These are phyloP conservation scores for Candida namnaoensis DNA, from an alignment of 805 yeast species.

Conservation along the genomic window DNA sequence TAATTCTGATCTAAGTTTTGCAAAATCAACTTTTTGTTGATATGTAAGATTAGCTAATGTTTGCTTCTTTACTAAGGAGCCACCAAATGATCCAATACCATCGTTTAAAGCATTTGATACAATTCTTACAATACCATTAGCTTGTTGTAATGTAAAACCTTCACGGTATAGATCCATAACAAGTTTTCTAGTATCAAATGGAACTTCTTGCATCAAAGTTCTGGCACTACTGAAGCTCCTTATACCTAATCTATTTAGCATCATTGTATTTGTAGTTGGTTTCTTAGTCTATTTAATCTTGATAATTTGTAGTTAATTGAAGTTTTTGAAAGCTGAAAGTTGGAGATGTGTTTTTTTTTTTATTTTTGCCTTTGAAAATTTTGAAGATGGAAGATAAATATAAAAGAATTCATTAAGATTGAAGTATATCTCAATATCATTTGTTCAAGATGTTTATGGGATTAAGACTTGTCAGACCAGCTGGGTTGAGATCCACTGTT, in stretches of 20 bases:
- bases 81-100: constrained; percentile 66
- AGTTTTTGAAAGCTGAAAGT: too few species aligned
- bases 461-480: too few species aligned
- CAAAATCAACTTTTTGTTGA: constrained; percentile 95
- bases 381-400: too few species aligned
- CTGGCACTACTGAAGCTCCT: constrained; percentile 1
- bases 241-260: neutral
- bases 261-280: neutral
- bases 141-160: constrained; percentile 70
- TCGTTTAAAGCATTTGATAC: constrained; percentile 71
- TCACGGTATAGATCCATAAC: constrained; percentile 30
- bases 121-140: constrained; percentile 69
- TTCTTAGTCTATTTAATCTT: too few species aligned
- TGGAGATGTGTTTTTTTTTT: too few species aligned
- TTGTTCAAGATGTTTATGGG: too few species aligned
- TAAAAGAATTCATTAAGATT: too few species aligned
- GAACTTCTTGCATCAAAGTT: constrained; percentile 3
- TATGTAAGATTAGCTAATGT: constrained; percentile 77
- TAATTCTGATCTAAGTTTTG: constrained; percentile 86
- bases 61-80: constrained; percentile 79
- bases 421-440: too few species aligned
- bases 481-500: too few species aligned
- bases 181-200: constrained; percentile 18
- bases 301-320: too few species aligned
- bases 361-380: too few species aligned